Evolutionary conservation across 345 rosid species (phyloP).

Genomic region (Durio zibethinus): DNA sequence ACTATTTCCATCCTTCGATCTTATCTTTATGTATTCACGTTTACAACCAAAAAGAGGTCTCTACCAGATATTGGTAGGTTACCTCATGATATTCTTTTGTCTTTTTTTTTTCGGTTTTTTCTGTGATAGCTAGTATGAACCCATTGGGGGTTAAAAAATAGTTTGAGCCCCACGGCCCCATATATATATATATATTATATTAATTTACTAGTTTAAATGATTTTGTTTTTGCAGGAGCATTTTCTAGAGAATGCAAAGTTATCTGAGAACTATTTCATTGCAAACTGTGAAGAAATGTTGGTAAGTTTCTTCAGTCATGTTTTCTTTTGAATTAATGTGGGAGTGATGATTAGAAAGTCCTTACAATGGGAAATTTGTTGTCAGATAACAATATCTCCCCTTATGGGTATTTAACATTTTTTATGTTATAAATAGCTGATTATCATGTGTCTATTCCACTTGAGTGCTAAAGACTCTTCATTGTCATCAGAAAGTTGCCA

Average conservation of each 20-base stretch:
- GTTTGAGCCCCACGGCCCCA: not conserved
- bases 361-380: not conserved
- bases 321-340: not conserved
- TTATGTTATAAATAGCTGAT: not conserved
- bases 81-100: not conserved
- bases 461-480: constrained; percentile 8
- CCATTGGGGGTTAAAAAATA: not conserved
- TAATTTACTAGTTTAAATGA: not conserved
- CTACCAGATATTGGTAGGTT: constrained; percentile 60
- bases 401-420: not conserved
- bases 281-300: constrained; percentile 72
- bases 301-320: constrained; percentile 31
- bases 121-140: not conserved
- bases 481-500: constrained; percentile 66
- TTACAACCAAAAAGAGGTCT: constrained; percentile 57
- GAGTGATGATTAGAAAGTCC: not conserved
- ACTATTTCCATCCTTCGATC: constrained; percentile 77
- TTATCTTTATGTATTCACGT: constrained; percentile 66
- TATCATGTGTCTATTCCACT: not conserved
- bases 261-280: constrained; percentile 76
- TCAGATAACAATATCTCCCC: not conserved
- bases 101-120: not conserved
- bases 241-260: constrained; percentile 78
- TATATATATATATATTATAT: not conserved
- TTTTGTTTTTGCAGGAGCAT: constrained; percentile 55